These are phyloP conservation scores for Chrysanthemum makinoi DNA, from an alignment of 129 eudicot species.

Conservation along the genomic window DNA sequence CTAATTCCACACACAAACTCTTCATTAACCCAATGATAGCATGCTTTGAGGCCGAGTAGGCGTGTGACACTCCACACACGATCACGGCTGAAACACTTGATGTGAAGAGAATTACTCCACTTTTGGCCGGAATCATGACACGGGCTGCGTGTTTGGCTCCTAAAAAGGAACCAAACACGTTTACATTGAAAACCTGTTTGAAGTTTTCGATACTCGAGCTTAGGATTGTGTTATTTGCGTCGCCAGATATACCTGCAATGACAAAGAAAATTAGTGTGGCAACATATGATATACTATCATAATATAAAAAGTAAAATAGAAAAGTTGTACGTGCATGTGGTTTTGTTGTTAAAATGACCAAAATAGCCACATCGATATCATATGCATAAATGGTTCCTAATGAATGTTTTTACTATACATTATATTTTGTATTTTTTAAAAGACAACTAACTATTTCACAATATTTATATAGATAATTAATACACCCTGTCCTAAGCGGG, in stretches of 20 bases:
- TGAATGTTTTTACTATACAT: no score
- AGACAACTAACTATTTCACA: no score
- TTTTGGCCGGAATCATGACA: neutral
- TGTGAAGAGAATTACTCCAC: neutral
- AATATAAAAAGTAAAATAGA: neutral
- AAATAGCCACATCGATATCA: no score
- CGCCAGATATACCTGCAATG: neutral
- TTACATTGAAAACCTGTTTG: neutral
- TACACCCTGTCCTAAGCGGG: no score
- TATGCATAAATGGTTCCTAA: no score
- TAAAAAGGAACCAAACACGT: neutral
- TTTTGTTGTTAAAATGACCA: no score
- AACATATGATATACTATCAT: neutral
- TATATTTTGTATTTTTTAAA: no score
- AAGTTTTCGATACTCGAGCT: neutral
- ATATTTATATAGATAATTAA: no score
- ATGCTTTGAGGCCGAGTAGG: conserved; percentile 53
- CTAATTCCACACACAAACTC: conserved; percentile 57
- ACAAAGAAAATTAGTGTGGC: neutral
- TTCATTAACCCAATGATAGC: conserved; percentile 55
- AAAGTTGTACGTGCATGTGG: no score
- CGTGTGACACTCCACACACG: conserved; percentile 44
- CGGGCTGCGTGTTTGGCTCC: conserved; percentile 1
- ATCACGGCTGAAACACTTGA: neutral
- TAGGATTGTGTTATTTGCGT: neutral